Conservation (phyloP, 192 early-diverging fungal genomes). For the Rhizophagus clarus region DNA sequence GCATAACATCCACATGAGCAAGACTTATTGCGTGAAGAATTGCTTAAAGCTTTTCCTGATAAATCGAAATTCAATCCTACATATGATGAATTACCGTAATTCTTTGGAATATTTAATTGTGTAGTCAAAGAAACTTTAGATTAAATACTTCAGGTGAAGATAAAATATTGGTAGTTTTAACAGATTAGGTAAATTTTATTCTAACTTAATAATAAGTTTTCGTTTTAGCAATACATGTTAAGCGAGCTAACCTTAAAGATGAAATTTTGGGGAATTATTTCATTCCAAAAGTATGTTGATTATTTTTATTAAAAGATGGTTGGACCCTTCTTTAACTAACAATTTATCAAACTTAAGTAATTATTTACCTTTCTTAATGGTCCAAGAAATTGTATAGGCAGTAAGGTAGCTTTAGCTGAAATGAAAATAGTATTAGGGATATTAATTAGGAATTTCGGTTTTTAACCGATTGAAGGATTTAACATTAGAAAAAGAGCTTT, state of each 20-base stretch:
- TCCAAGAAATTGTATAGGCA: slow-evolving; percentile 56
- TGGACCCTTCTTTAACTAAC: slow-evolving; percentile 38
- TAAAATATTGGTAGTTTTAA: not conserved
- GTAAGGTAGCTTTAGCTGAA: slow-evolving; percentile 57
- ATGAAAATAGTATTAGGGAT: slow-evolving; percentile 49
- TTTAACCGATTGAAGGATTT: too few species aligned
- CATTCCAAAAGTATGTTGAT: slow-evolving; percentile 50
- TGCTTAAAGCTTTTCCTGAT: too few species aligned
- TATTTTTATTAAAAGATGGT: slow-evolving; percentile 45
- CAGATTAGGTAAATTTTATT: not conserved
- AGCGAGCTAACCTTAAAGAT: slow-evolving; percentile 41
- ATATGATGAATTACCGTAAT: slow-evolving; percentile 54
- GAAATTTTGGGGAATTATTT: slow-evolving; percentile 41
- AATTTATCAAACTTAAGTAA: slow-evolving; percentile 34
- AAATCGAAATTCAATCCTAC: slow-evolving; percentile 43
- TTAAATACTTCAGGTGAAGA: slow-evolving; percentile 43
- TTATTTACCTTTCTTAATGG: slow-evolving; percentile 52
- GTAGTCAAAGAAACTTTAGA: slow-evolving; percentile 55
- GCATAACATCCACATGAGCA: slow-evolving; percentile 49
- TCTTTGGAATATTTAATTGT: too few species aligned
- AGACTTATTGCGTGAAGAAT: too few species aligned
- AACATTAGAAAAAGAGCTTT: too few species aligned
- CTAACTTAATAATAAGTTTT: not conserved
- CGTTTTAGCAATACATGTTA: slow-evolving; percentile 38
- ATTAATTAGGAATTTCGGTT: slow-evolving; percentile 9